Percentiles rank a stretch among this genome's conserved stretches.
Evolutionary conservation across 306 rosid genomes (phyloP).

Genomic region (Vigna hirtella): DNA sequence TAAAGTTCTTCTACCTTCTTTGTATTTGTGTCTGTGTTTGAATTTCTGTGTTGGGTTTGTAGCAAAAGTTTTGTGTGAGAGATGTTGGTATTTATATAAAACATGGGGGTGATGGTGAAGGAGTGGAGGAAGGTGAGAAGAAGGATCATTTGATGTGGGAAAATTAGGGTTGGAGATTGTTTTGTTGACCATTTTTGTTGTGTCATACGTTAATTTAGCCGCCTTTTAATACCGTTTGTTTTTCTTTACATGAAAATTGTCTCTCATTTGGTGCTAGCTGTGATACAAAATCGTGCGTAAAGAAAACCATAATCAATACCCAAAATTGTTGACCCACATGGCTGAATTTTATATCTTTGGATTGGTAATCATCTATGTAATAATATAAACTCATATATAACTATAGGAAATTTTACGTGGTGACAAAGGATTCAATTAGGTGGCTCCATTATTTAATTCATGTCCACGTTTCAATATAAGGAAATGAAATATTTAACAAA

Average conservation of each 20-base stretch:
- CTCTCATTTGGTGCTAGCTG: neutral
- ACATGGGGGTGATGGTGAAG: neutral
- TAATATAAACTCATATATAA: neutral
- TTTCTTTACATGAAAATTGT: slow-evolving; percentile 31
- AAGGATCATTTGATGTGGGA: slow-evolving; percentile 23
- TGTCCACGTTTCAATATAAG: slow-evolving; percentile 19
- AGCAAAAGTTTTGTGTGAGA: slow-evolving; percentile 18
- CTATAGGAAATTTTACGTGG: neutral
- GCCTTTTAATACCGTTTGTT: slow-evolving; percentile 50
- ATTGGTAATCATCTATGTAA: slow-evolving; percentile 38
- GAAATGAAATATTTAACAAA: neutral
- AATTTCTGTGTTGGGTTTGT: slow-evolving; percentile 13
- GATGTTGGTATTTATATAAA: slow-evolving; percentile 29
- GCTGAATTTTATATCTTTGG: slow-evolving; percentile 16
- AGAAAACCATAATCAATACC: neutral
- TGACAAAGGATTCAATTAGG: slow-evolving; percentile 26
- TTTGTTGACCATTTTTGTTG: slow-evolving; percentile 51
- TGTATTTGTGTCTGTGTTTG: neutral
- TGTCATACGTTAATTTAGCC: slow-evolving; percentile 37
- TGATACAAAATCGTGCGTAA: neutral
- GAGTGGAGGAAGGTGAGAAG: slow-evolving; percentile 38
- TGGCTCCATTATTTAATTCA: slow-evolving; percentile 15
- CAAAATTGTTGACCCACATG: slow-evolving; percentile 38
- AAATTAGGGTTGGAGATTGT: slow-evolving; percentile 18
- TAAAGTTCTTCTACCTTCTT: too few relatives aligned